phyloP scores from a whole-genome alignment of 2,329 filamentous ascomycete genomes.

The Colletotrichum tamarilloi region DNA sequence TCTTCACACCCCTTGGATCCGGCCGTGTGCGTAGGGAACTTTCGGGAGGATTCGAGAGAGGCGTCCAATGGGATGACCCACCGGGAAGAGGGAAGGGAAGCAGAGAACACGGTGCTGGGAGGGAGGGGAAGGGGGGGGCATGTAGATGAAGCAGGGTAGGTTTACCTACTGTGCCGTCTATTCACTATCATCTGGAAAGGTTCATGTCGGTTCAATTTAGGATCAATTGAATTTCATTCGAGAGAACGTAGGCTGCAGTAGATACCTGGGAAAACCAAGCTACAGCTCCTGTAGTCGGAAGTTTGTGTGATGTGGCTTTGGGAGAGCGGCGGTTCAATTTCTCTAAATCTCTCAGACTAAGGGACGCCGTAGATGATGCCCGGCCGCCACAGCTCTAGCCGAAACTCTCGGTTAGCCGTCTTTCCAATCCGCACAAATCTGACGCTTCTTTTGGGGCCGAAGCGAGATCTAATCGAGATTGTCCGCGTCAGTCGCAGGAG shows the following conservation, averaged over 20 bases:
- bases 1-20: not conserved
- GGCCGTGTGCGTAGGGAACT: slow-evolving; percentile 12
- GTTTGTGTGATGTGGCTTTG: slow-evolving; percentile 2
- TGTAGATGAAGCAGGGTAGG: not conserved
- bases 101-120: slow-evolving; percentile 2
- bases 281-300: not conserved
- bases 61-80: slow-evolving; percentile 29
- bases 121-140: not conserved
- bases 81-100: not conserved
- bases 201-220: slow-evolving; percentile 18
- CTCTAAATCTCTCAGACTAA: not conserved
- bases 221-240: not conserved
- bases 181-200: not conserved
- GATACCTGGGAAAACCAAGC: not conserved
- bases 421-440: slow-evolving; percentile 17
- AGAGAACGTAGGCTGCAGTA: not conserved
- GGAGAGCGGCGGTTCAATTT: not conserved
- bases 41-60: slow-evolving; percentile 30
- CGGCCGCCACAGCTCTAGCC: slow-evolving; percentile 14
- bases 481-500: not conserved
- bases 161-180: not conserved
- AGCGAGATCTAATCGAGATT: slow-evolving; percentile 22
- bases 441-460: not conserved
- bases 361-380: not conserved
- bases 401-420: slow-evolving; percentile 24